These are phyloP conservation scores for Puccinia hordei DNA, from an alignment of 1,284 basidiomycete species.

Conservation along the genomic window DNA sequence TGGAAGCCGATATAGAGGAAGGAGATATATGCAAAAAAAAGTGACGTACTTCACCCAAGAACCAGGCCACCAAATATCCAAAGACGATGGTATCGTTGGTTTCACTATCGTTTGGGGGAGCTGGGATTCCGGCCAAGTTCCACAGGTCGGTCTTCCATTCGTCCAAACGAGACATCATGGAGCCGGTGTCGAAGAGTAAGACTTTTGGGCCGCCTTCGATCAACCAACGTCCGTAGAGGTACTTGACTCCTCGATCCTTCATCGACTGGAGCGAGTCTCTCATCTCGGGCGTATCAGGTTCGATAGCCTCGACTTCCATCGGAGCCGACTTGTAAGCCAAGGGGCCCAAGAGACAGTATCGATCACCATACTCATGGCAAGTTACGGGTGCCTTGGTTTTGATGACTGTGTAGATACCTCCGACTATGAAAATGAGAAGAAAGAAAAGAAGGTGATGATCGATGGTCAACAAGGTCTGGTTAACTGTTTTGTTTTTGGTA, in stretches of 20 bases:
- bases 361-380: conserved; percentile 74
- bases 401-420: conserved; percentile 98
- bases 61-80: conserved; percentile 99
- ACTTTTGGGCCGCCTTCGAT: conserved; percentile 94
- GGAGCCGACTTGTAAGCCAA: conserved; percentile 96
- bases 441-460: no score
- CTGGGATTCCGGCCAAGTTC: conserved; percentile 95
- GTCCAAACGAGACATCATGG: conserved; percentile 80
- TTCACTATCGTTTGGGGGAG: conserved; percentile 91
- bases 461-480: background rate
- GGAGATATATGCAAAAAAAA: conserved; percentile 57
- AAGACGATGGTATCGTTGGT: conserved; percentile 99
- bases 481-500: background rate
- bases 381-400: conserved; percentile 99
- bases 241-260: conserved; percentile 85
- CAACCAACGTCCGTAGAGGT: conserved; percentile 93
- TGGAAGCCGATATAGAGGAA: background rate
- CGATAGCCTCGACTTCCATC: conserved; percentile 94
- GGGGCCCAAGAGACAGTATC: conserved; percentile 89
- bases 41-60: conserved; percentile 79
- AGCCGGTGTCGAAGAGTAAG: conserved; percentile 91
- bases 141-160: conserved; percentile 99
- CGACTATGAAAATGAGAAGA: conserved; percentile 65
- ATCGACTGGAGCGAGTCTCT: conserved; percentile 71
- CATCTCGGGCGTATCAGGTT: conserved; percentile 64